Evolutionary conservation across 2,329 filamentous ascomycete genomes (phyloP).

Genomic region (Cordyceps pruinosa): DNA sequence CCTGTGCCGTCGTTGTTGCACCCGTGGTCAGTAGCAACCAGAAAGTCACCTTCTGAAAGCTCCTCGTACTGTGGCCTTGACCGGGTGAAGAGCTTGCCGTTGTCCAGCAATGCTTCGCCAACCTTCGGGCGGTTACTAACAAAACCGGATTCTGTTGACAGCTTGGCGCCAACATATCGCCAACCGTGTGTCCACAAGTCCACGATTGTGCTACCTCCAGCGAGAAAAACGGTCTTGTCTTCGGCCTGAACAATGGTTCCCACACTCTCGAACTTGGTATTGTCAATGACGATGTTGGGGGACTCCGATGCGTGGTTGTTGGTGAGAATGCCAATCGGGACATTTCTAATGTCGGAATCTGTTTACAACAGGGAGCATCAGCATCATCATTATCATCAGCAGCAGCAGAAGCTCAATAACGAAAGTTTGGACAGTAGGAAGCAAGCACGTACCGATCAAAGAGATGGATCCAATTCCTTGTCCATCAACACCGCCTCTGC

Average conservation of each 20-base stretch:
- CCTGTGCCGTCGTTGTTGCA: constrained; percentile 29
- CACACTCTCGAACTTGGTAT: constrained; percentile 21
- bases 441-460: not conserved
- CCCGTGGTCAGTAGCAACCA: constrained; percentile 18
- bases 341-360: constrained; percentile 11
- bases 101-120: not conserved
- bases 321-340: constrained; percentile 54
- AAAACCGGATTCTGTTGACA: not conserved
- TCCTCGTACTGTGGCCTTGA: constrained; percentile 30
- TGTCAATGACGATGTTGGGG: not conserved
- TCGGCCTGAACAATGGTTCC: constrained; percentile 57
- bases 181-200: no score
- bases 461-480: constrained; percentile 46
- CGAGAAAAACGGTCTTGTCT: not conserved
- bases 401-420: no score
- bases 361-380: no score
- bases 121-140: not conserved
- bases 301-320: constrained; percentile 25
- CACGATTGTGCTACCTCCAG: no score
- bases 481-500: constrained; percentile 41
- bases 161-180: no score
- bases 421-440: not conserved
- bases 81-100: constrained; percentile 20
- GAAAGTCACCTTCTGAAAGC: constrained; percentile 32
- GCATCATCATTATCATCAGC: no score